These are phyloP conservation scores for Acacia concinna DNA, from an alignment of 331 rosid species.

Conservation along the genomic window DNA sequence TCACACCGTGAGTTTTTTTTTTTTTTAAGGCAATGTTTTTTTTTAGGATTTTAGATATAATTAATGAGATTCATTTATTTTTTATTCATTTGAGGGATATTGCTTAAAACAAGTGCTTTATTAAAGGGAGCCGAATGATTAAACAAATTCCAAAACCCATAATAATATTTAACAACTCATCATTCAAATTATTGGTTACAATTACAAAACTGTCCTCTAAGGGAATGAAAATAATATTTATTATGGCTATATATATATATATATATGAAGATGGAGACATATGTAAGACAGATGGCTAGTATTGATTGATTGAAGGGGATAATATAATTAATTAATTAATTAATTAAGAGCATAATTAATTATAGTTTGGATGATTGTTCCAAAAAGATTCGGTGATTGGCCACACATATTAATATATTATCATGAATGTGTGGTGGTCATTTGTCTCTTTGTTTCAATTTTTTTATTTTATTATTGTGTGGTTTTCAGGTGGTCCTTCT, in stretches of 20 bases:
- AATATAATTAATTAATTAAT: constrained; percentile 2
- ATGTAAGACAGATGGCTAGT: constrained; percentile 8
- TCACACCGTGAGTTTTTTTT: neutral
- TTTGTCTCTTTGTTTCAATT: constrained; percentile 9
- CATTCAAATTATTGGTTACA: neutral
- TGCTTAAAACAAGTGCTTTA: neutral
- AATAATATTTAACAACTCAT: neutral
- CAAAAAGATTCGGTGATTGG: constrained; percentile 27
- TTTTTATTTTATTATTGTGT: neutral
- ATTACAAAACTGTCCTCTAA: neutral
- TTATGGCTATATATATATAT: neutral
- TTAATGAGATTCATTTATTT: neutral
- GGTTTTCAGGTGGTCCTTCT: constrained; percentile 36
- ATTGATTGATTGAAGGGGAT: constrained; percentile 2
- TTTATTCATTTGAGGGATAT: neutral
- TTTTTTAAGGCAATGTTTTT: neutral
- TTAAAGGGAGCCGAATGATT: neutral
- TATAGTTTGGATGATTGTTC: constrained; percentile 22
- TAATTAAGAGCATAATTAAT: constrained; percentile 24
- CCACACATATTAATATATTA: constrained; percentile 20
- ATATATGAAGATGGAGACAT: constrained; percentile 2
- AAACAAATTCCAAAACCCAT: neutral
- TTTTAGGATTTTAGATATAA: neutral
- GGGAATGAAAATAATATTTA: constrained; percentile 17
- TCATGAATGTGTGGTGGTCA: constrained; percentile 48